A percentile compares a stretch with the other conserved stretches of the same genome.
These are phyloP conservation scores for Pyricularia pennisetigena DNA, from an alignment of 2,329 filamentous ascomycete genomes.

Conservation along the genomic window DNA sequence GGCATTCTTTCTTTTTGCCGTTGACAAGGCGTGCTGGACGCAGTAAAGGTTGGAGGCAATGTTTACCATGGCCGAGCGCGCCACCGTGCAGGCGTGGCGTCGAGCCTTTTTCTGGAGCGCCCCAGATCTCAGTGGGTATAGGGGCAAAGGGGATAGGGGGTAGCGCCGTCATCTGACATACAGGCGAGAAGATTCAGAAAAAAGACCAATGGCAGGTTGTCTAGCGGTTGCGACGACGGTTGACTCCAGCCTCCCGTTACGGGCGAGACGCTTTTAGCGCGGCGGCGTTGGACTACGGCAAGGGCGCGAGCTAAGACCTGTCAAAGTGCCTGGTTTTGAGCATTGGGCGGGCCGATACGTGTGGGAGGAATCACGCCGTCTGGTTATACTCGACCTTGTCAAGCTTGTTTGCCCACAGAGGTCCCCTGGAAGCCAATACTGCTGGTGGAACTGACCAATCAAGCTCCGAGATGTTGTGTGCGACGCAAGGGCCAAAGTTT, in stretches of 20 bases:
- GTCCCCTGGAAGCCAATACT: neutral
- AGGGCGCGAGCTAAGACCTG: neutral
- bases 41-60: neutral
- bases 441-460: neutral
- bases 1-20: neutral
- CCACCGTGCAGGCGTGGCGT: neutral
- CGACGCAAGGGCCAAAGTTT: neutral
- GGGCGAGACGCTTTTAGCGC: neutral
- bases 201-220: neutral
- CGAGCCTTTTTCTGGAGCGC: neutral
- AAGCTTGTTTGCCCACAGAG: neutral
- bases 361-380: neutral
- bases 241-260: neutral
- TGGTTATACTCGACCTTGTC: neutral
- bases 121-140: neutral
- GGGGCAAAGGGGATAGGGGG: neutral
- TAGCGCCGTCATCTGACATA: neutral
- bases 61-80: neutral
- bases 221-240: neutral
- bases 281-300: neutral
- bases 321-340: neutral
- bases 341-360: neutral
- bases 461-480: neutral
- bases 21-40: neutral
- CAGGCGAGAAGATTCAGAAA: neutral